phyloP scores from a whole-genome alignment of 352 stramenopile species.

The Globisporangium rhizosaccharum region DNA sequence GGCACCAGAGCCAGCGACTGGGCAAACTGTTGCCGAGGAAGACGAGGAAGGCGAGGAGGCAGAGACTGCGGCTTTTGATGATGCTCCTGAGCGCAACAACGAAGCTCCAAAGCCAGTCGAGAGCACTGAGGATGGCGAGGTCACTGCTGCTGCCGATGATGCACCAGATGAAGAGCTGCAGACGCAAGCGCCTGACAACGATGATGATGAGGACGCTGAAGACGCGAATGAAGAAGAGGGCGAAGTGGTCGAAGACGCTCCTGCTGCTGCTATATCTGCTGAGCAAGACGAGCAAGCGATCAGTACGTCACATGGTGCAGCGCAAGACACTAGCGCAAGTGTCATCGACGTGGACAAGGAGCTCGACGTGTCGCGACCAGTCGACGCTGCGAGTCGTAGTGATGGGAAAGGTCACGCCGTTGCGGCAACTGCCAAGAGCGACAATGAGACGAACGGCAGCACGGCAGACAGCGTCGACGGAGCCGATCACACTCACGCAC shows the following conservation, averaged over 20 bases:
- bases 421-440: not conserved
- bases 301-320: too few species aligned
- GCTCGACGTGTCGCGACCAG: not conserved
- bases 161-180: too few species aligned
- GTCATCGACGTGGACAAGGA: not conserved
- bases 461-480: not conserved
- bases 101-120: not conserved
- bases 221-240: not conserved
- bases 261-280: too few species aligned
- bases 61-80: not conserved
- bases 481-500: too few species aligned
- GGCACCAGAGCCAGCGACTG: not conserved
- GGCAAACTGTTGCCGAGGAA: not conserved
- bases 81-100: too few species aligned
- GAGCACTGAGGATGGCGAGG: not conserved
- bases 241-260: not conserved
- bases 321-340: not conserved
- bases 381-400: not conserved
- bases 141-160: not conserved
- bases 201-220: not conserved
- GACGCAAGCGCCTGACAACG: not conserved
- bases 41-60: not conserved
- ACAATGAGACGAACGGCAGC: not conserved
- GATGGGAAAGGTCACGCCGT: not conserved
- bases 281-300: too few species aligned